A percentile compares a stretch with the other conserved stretches of the same genome.
phyloP scores from a whole-genome alignment of 495 filamentous ascomycete genomes.

The Articulospora tetracladia region DNA sequence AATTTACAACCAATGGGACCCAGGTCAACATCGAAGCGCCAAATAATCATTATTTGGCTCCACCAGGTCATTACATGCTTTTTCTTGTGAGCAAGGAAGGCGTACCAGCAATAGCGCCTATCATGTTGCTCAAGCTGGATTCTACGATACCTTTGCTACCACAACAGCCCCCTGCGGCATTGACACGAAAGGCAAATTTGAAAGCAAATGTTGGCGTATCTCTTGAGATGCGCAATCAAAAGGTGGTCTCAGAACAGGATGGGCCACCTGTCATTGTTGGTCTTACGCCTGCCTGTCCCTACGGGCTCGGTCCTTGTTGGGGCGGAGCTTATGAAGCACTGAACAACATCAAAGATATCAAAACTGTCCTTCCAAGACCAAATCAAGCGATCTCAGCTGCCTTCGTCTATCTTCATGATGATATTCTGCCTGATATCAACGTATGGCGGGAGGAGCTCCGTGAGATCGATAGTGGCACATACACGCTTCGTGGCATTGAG shows the following conservation, averaged over 20 bases:
- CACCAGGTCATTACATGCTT: constrained; percentile 9
- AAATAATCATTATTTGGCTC: constrained; percentile 6
- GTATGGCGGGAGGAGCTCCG: constrained; percentile 18
- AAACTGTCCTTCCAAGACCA: constrained; percentile 16
- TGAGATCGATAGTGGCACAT: constrained; percentile 13
- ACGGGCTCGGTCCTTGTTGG: constrained; percentile 22
- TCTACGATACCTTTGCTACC: neutral
- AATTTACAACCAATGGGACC: constrained; percentile 3
- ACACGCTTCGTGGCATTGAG: constrained; percentile 22
- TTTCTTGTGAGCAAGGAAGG: constrained; percentile 8
- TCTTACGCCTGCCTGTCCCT: constrained; percentile 16
- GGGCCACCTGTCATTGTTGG: constrained; percentile 18
- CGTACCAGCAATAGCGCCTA: constrained; percentile 8
- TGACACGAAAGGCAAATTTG: neutral
- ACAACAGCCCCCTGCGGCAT: neutral
- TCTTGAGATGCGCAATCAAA: constrained; percentile 16
- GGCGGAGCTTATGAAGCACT: constrained; percentile 20
- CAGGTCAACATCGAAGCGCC: constrained; percentile 6
- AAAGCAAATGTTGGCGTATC: constrained; percentile 10
- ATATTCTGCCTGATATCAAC: constrained; percentile 22
- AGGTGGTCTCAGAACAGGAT: constrained; percentile 17
- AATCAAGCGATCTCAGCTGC: constrained; percentile 17
- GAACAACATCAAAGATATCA: constrained; percentile 18
- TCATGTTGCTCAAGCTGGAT: constrained; percentile 3
- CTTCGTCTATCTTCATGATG: constrained; percentile 20